Conservation (phyloP, 768 basidiomycete genomes). For the Tubosaeta sp. region DNA sequence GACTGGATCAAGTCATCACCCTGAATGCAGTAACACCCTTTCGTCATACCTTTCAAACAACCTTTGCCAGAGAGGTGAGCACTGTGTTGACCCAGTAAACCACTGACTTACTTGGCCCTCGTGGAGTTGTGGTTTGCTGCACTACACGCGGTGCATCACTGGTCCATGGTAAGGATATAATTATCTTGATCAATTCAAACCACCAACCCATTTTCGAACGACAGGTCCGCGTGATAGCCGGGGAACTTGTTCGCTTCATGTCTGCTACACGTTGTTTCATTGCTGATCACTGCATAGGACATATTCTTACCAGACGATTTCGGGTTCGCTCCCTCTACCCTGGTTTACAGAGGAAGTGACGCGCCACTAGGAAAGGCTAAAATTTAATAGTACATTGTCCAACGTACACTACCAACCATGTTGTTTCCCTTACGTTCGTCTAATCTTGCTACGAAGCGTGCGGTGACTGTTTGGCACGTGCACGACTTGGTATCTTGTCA, state of each 20-base stretch:
- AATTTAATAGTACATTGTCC: constrained; percentile 35
- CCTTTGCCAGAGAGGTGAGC: constrained; percentile 75
- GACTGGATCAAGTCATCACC: constrained; percentile 56
- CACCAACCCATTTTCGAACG: constrained; percentile 6
- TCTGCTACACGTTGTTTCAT: not conserved
- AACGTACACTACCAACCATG: constrained; percentile 3
- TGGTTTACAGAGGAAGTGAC: constrained; percentile 68
- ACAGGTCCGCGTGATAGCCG: constrained; percentile 78
- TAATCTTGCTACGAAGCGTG: not conserved
- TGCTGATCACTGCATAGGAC: constrained; percentile 39
- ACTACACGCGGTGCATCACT: constrained; percentile 85
- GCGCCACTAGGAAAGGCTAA: constrained; percentile 63
- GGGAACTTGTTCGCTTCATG: constrained; percentile 60
- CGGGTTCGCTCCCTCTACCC: constrained; percentile 82
- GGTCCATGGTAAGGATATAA: constrained; percentile 67
- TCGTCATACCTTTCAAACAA: constrained; percentile 70
- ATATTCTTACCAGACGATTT: constrained; percentile 71
- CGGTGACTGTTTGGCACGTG: constrained; percentile 17
- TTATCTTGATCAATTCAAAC: not conserved
- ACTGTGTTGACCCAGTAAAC: not conserved
- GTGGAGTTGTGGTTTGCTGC: constrained; percentile 80
- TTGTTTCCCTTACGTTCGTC: constrained; percentile 6
- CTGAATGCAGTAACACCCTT: constrained; percentile 81
- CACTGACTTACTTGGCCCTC: constrained; percentile 2
- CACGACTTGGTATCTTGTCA: not conserved